These are phyloP conservation scores for Basipetospora chlamydospora DNA, from an alignment of 2,329 filamentous ascomycete genomes.

Conservation along the genomic window DNA sequence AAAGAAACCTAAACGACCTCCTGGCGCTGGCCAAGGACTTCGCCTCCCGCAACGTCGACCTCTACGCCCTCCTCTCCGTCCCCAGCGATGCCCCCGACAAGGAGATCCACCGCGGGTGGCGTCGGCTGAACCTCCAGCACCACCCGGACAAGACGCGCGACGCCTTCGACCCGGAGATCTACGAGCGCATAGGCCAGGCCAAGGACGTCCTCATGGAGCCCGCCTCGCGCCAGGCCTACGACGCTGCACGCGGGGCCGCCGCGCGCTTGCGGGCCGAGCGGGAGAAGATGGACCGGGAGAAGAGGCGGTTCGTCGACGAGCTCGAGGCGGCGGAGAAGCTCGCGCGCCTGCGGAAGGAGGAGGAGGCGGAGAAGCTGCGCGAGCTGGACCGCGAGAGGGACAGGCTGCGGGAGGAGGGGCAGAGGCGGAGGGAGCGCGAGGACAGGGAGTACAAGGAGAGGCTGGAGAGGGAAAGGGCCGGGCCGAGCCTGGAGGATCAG, in stretches of 20 bases:
- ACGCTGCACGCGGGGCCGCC: constrained; percentile 57
- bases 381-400: constrained; percentile 22
- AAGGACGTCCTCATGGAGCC: constrained; percentile 66
- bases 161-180: constrained; percentile 62
- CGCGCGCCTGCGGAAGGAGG: constrained; percentile 43
- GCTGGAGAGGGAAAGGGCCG: constrained; percentile 16
- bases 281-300: constrained; percentile 57
- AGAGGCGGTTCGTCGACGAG: constrained; percentile 71
- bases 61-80: constrained; percentile 63
- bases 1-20: constrained; percentile 28
- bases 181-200: constrained; percentile 75
- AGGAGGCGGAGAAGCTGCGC: constrained; percentile 21
- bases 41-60: constrained; percentile 50
- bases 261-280: constrained; percentile 56
- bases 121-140: constrained; percentile 73
- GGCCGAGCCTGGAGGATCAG: constrained; percentile 17
- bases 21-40: constrained; percentile 40
- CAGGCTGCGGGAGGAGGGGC: constrained; percentile 19
- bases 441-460: constrained; percentile 16
- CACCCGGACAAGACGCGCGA: constrained; percentile 83
- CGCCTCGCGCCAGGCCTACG: constrained; percentile 60
- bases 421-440: constrained; percentile 12
- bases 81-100: constrained; percentile 47
- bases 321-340: constrained; percentile 64
- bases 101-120: constrained; percentile 74